Base-by-base conservation (phyloP, 139 green algal genomes). In the Haematococcus lacustris region DNA sequence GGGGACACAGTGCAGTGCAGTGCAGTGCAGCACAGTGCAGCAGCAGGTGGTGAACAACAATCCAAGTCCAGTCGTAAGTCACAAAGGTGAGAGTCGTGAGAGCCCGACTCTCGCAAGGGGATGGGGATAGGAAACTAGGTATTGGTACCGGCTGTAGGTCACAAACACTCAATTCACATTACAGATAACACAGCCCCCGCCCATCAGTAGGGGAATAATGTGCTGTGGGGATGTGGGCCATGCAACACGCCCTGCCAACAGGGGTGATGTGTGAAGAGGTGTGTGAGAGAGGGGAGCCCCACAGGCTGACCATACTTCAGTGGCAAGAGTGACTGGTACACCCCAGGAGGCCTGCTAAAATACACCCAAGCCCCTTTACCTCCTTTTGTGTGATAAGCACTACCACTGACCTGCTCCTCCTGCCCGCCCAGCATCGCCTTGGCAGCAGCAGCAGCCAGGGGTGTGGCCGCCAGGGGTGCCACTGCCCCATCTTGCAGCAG, bases 361-460 rank as follows among this genome's bases (percentile, higher is more conserved):
- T n/a, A n/a, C n/a, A 66, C 23, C 59, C 59, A 66, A n/a, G 13
- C 28, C 21, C 13, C 25, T 30, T 66, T 25, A 66, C 25, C 17
- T 25, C 23, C 6, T 66, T n/a, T 66, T 30, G 87, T n/a, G n/a
- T n/a, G n/a, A n/a, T n/a, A n/a, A n/a, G n/a, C n/a, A n/a, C n/a
- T n/a, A n/a, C n/a, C n/a, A n/a, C 86, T 73, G 89, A 92, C 87
- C n/a, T 79, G 75, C 83, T 96, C 90, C 73, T 95, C 88, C 47
- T 74, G 50, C 1, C 90, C 89, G 0, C 88, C 88, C 38, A 94
- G 71, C 43, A 70, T 35, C 3, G 63, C 76, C 21, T 78, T 59
- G 1, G 80, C 69, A 1, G 72, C 76, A 3, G 43, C 43, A 1
- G 78, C 71, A 3, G 68, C 76, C 0, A 60, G 34, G 7, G 75